Evolutionary conservation across 345 rosid genomes (phyloP), one percentile per base, ranked within the genome.

Genomic region (Pelargonium nanum): DNA sequence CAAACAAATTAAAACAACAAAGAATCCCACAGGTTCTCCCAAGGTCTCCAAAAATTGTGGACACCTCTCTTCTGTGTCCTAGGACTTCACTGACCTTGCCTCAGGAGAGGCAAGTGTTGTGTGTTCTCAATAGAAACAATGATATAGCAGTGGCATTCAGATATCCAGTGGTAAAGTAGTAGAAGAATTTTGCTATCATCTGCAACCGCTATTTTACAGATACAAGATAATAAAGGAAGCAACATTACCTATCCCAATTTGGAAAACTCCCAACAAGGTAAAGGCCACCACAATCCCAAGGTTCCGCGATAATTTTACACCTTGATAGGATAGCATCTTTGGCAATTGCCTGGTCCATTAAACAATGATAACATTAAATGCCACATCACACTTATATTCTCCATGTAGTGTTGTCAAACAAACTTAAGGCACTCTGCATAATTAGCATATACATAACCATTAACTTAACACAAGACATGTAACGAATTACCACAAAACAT

Each of bases 251-350:
- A 77, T 92, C 96, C 96, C 98, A 92, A 62, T 89, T 92, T 56
- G 98, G 96, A 76, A 92, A 89, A 65, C 76, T 70, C 53, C 98
- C 98, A 8, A 92, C 96, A 68, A 89, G 93, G 79, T 89, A 92
- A 66, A 92, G 86, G 56, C 95, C 96, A 57, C 91, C 89, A 80
- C 98, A 92, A 70, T 92, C 95, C 96, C 96, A 92, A 70, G 98
- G 98, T 79, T 92, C 96, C 23, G 96, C 78, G 75, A 89, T 89
- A 56, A 92, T 77, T 77, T 89, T 92, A 77, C 95, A 89, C 79
- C 89, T 78, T 58, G 98, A 85, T 61, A 92, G 74, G 56, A 68
- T 64, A 26, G 81, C 77, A 74, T 87, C 98, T 80, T 87, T 87
- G 60, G 95, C 87, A 71, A 89, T 92, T 26, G 84, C 98, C 96